phyloP scores from a whole-genome alignment of 148 eudicot species.

The Fagopyrum homotropicum region DNA sequence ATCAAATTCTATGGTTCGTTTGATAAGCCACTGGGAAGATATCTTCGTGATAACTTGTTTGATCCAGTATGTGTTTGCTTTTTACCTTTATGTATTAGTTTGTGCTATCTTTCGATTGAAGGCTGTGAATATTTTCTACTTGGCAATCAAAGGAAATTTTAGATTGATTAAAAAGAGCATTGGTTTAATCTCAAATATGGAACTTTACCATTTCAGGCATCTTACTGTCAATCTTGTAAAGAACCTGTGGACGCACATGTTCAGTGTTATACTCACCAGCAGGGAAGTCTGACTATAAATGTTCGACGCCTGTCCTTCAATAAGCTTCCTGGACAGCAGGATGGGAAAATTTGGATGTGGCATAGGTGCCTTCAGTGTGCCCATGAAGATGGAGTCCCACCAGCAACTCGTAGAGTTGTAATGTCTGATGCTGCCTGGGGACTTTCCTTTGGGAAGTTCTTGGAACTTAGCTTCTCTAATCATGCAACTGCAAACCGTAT shows the following conservation, averaged over 20 bases:
- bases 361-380: slow-evolving; percentile 89
- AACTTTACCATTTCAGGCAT: slow-evolving; percentile 38
- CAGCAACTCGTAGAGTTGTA: slow-evolving; percentile 73
- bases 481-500: slow-evolving; percentile 96
- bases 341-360: slow-evolving; percentile 99
- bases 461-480: slow-evolving; percentile 95
- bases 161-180: background rate
- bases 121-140: background rate
- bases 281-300: slow-evolving; percentile 82
- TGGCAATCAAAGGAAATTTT: background rate
- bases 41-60: slow-evolving; percentile 78
- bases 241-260: slow-evolving; percentile 92
- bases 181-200: background rate
- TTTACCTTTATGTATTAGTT: background rate
- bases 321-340: slow-evolving; percentile 75
- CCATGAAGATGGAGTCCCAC: slow-evolving; percentile 66
- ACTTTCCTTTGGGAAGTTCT: slow-evolving; percentile 93
- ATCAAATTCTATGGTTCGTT: slow-evolving; percentile 82
- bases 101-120: slow-evolving; percentile 1
- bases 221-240: slow-evolving; percentile 67
- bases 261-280: slow-evolving; percentile 80
- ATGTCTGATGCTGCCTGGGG: slow-evolving; percentile 99
- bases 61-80: slow-evolving; percentile 47
- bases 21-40: slow-evolving; percentile 94
- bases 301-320: slow-evolving; percentile 57